A percentile compares a stretch with the other conserved stretches of the same genome.
These are phyloP conservation scores for Mycena alexandri DNA, from an alignment of 768 basidiomycete species.

Conservation along the genomic window DNA sequence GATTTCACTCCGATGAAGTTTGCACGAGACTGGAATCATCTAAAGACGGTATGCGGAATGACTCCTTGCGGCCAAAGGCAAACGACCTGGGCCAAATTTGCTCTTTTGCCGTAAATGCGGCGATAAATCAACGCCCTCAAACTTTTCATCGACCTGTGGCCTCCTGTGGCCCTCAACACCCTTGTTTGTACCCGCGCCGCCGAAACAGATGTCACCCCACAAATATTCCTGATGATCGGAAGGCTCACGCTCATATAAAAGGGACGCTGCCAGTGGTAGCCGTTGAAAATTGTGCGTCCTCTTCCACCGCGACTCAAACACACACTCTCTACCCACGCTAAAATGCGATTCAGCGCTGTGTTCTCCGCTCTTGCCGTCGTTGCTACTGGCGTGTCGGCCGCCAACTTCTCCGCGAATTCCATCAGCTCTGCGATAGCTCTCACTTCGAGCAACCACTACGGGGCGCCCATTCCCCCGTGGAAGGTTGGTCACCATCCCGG, in stretches of 20 bases:
- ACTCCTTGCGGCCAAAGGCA: background rate
- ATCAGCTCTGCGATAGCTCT: too few species aligned
- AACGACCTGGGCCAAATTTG: background rate
- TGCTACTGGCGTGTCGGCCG: constrained; percentile 21
- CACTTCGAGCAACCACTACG: too few species aligned
- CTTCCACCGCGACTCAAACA: constrained; percentile 15
- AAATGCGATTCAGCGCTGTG: constrained; percentile 35
- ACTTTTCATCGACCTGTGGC: background rate
- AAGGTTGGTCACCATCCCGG: too few species aligned
- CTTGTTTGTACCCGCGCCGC: constrained; percentile 10
- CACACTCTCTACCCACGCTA: constrained; percentile 11
- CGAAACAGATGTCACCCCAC: constrained; percentile 22
- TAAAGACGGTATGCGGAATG: constrained; percentile 16
- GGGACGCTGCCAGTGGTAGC: background rate
- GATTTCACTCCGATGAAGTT: constrained; percentile 15
- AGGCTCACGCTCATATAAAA: constrained; percentile 25
- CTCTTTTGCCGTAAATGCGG: constrained; percentile 10
- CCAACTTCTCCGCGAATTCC: too few species aligned
- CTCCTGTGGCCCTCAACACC: background rate
- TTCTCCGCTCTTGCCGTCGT: constrained; percentile 25
- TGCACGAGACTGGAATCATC: background rate
- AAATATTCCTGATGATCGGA: constrained; percentile 8
- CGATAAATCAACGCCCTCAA: background rate
- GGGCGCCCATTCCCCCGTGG: too few species aligned
- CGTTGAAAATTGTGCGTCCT: constrained; percentile 27